Conservation (phyloP, 345 rosid species). For the Brassica carinata region DNA sequence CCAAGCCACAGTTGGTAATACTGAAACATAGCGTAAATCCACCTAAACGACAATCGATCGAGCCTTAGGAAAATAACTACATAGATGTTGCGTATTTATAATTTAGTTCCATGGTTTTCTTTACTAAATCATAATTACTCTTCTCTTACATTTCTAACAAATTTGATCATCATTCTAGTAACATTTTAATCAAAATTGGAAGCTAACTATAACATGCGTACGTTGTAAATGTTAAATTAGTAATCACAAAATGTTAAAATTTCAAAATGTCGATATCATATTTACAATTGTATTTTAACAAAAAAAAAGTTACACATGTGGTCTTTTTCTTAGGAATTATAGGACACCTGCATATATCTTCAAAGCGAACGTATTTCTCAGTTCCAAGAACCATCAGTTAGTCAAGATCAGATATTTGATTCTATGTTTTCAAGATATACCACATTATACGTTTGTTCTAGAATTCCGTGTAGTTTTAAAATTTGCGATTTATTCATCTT, state of each 20-base stretch:
- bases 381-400: constrained; percentile 26
- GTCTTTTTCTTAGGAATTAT: not conserved
- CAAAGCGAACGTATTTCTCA: constrained; percentile 4
- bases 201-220: not conserved
- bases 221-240: not conserved
- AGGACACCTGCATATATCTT: constrained; percentile 8
- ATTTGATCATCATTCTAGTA: not conserved
- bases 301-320: not conserved
- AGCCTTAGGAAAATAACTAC: not conserved
- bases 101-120: not conserved
- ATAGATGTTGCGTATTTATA: not conserved
- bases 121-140: not conserved
- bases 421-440: constrained; percentile 18
- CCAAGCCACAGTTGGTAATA: not conserved
- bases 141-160: not conserved
- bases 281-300: not conserved
- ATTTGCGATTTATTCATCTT: not conserved
- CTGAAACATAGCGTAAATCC: not conserved
- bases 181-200: not conserved
- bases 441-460: constrained; percentile 23
- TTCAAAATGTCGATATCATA: not conserved
- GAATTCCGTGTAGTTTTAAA: constrained; percentile 25
- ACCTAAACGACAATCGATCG: not conserved
- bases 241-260: not conserved
- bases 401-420: constrained; percentile 38